phyloP scores from a whole-genome alignment of 768 basidiomycete genomes.

The Suillus subluteus region DNA sequence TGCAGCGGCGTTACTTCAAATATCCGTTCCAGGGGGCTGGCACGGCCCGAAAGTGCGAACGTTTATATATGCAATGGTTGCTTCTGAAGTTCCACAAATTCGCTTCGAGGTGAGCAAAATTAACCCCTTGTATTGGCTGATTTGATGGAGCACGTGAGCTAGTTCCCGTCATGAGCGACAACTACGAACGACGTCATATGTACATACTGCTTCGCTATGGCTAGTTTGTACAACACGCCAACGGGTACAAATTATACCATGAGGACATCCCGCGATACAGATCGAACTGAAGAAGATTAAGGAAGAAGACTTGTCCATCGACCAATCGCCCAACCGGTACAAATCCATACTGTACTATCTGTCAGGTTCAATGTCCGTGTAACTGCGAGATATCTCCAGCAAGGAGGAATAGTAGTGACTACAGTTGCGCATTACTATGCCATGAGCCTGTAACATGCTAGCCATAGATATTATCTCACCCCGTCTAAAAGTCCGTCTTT shows the following conservation, averaged over 20 bases:
- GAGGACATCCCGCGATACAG: too few species aligned
- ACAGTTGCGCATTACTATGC: too few species aligned
- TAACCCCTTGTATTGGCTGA: background rate
- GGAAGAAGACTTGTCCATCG: too few species aligned
- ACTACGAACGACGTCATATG: conserved; percentile 46
- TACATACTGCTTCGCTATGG: conserved; percentile 66
- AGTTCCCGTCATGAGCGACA: conserved; percentile 58
- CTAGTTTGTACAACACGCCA: conserved; percentile 50
- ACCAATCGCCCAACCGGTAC: too few species aligned
- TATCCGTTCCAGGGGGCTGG: conserved; percentile 85
- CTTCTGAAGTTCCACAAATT: conserved; percentile 64
- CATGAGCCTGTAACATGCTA: too few species aligned
- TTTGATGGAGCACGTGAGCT: conserved; percentile 23
- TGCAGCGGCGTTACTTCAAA: conserved; percentile 78
- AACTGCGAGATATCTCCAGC: too few species aligned
- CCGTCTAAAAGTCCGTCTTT: background rate
- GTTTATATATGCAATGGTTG: conserved; percentile 64
- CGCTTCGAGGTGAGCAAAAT: conserved; percentile 45
- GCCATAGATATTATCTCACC: background rate
- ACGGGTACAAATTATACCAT: too few species aligned
- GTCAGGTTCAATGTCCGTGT: too few species aligned
- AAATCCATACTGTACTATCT: too few species aligned
- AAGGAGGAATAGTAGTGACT: too few species aligned
- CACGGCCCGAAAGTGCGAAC: conserved; percentile 65
- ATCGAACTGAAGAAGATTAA: too few species aligned